Conservation (phyloP, 116 monocot genomes). For the Zostera marina region DNA sequence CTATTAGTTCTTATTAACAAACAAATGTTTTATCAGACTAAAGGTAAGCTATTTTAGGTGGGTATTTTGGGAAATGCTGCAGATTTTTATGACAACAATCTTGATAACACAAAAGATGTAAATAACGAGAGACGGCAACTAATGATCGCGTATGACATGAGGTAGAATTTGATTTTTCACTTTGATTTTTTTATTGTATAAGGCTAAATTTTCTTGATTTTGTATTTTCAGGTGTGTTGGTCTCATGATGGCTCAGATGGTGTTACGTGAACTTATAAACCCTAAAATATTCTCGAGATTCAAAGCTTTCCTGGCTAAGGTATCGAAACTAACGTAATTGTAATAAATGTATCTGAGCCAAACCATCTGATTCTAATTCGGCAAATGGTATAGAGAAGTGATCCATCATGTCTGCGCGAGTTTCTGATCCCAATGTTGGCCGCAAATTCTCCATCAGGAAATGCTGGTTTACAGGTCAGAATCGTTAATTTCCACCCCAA, state of each 20-base stretch:
- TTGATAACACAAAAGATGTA: constrained; percentile 14
- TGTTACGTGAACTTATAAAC: constrained; percentile 85
- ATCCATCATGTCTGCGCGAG: constrained; percentile 82
- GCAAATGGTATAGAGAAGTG: constrained; percentile 87
- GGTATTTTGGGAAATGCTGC: constrained; percentile 95
- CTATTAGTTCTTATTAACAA: no score
- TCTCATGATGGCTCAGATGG: constrained; percentile 92
- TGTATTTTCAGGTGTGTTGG: constrained; percentile 60
- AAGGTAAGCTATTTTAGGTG: no score
- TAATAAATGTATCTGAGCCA: neutral
- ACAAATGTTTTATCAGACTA: no score
- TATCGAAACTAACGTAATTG: neutral
- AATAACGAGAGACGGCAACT: constrained; percentile 47
- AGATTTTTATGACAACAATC: constrained; percentile 48
- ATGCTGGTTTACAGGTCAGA: constrained; percentile 70
- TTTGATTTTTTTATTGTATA: neutral
- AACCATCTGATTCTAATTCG: neutral
- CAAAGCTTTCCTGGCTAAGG: constrained; percentile 75
- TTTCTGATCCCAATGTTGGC: constrained; percentile 64
- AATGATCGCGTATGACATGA: constrained; percentile 99
- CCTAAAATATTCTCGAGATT: constrained; percentile 48
- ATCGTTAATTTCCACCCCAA: no score
- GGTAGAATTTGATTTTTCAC: constrained; percentile 15
- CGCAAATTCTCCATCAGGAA: constrained; percentile 61
- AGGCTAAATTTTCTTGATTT: neutral